Conservation (phyloP, 805 yeast genomes). For the Lipomyces japonicus region DNA sequence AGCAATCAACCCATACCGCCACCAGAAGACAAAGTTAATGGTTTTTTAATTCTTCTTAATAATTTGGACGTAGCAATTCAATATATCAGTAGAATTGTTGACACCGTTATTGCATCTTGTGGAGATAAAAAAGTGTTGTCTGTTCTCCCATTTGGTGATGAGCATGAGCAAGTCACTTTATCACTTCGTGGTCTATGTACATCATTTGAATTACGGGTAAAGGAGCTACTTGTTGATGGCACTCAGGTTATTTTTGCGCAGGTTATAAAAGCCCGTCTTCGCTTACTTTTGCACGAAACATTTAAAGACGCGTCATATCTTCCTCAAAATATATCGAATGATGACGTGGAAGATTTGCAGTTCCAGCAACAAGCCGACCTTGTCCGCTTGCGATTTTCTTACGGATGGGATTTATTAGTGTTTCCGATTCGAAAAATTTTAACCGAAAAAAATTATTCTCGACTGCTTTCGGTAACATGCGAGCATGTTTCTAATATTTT, state of each 20-base stretch:
- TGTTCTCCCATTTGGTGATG: conserved; percentile 33
- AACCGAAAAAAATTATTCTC: conserved; percentile 50
- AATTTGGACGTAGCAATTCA: conserved; percentile 61
- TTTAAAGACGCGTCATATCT: conserved; percentile 44
- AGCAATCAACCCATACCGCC: conserved; percentile 8
- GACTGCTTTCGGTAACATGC: conserved; percentile 50
- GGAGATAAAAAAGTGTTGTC: conserved; percentile 27
- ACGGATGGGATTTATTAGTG: conserved; percentile 61
- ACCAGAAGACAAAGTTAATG: conserved; percentile 27
- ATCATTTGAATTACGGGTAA: conserved; percentile 38
- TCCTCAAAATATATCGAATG: conserved; percentile 27
- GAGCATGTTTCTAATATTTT: conserved; percentile 52
- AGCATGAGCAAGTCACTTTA: conserved; percentile 24
- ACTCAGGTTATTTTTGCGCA: conserved; percentile 43
- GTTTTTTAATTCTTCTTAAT: conserved; percentile 66
- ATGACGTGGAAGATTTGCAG: conserved; percentile 23
- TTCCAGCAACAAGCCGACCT: conserved; percentile 26
- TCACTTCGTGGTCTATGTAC: conserved; percentile 30
- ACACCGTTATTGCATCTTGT: conserved; percentile 35
- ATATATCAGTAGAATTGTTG: conserved; percentile 53
- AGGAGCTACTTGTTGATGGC: conserved; percentile 45
- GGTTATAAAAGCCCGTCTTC: conserved; percentile 39
- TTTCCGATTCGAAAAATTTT: conserved; percentile 62
- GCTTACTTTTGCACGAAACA: conserved; percentile 38
- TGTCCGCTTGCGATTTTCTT: conserved; percentile 44